phyloP scores from a whole-genome alignment of 306 rosid species.

The Canavalia gladiata region DNA sequence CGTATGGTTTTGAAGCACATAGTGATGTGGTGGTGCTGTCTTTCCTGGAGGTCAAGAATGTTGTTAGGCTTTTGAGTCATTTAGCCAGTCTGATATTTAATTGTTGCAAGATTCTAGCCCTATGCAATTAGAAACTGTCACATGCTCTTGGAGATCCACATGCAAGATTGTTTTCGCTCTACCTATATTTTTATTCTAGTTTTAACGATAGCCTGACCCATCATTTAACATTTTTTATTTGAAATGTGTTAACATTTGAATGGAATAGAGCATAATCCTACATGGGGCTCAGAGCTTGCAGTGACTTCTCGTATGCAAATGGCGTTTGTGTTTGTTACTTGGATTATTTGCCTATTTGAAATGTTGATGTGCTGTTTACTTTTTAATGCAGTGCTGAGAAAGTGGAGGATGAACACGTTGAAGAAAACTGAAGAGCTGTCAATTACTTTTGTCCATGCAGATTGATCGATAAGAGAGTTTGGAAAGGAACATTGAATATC shows the following conservation, averaged over 20 bases:
- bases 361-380: constrained; percentile 21
- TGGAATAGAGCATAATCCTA: constrained; percentile 2
- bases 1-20: neutral
- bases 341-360: neutral
- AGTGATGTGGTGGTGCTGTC: neutral
- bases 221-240: neutral
- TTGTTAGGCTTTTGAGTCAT: constrained; percentile 14
- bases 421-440: constrained; percentile 60
- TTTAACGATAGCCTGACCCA: neutral
- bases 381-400: constrained; percentile 77
- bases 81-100: constrained; percentile 1
- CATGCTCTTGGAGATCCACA: neutral
- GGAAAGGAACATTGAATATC: constrained; percentile 47
- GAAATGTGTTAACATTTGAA: neutral
- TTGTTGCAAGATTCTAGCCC: constrained; percentile 6
- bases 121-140: neutral
- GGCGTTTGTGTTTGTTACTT: constrained; percentile 36
- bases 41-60: constrained; percentile 14
- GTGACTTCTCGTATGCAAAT: neutral
- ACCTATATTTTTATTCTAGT: neutral
- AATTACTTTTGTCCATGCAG: constrained; percentile 43
- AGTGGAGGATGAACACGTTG: constrained; percentile 61
- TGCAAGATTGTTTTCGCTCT: neutral
- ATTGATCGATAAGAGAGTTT: constrained; percentile 44
- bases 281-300: neutral